Percentiles rank a stretch among this genome's conserved stretches.
phyloP scores from a whole-genome alignment of 768 basidiomycete genomes.

The Trametes sanguinea region DNA sequence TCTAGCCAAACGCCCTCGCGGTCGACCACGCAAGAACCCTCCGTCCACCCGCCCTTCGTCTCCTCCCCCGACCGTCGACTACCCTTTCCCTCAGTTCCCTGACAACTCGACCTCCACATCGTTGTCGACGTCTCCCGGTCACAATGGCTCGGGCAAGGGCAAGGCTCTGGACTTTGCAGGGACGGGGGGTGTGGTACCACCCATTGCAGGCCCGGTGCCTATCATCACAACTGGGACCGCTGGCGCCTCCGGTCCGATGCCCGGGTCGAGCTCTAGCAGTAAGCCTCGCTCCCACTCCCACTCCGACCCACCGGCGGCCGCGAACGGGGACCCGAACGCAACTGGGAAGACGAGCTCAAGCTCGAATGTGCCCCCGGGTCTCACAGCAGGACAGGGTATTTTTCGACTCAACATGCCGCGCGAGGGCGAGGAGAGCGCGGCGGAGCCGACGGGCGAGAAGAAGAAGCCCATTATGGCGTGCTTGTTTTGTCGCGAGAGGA shows the following conservation, averaged over 20 bases:
- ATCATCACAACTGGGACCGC: background rate
- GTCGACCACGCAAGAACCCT: slow-evolving; percentile 25
- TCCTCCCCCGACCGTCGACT: slow-evolving; percentile 19
- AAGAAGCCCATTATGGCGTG: slow-evolving; percentile 51
- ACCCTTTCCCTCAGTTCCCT: slow-evolving; percentile 23
- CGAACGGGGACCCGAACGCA: too few relatives aligned
- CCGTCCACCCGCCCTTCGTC: slow-evolving; percentile 6
- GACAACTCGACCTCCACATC: background rate
- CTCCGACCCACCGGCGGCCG: too few relatives aligned
- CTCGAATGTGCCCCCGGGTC: background rate
- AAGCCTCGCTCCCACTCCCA: too few relatives aligned
- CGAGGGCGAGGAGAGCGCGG: background rate
- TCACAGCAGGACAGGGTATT: slow-evolving; percentile 23
- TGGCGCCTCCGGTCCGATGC: slow-evolving; percentile 1
- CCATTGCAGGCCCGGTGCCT: background rate
- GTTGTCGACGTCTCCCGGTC: background rate
- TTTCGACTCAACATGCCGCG: slow-evolving; percentile 25
- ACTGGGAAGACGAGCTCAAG: background rate
- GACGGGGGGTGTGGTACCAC: background rate
- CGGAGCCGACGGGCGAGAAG: slow-evolving; percentile 28
- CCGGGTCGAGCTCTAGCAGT: background rate
- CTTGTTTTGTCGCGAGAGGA: slow-evolving; percentile 51
- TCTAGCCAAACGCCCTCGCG: slow-evolving; percentile 19
- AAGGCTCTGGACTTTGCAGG: too few relatives aligned
- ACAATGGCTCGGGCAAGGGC: background rate